These are phyloP conservation scores for Populus hybrid DNA, from an alignment of 441 rosid species.

Conservation along the genomic window DNA sequence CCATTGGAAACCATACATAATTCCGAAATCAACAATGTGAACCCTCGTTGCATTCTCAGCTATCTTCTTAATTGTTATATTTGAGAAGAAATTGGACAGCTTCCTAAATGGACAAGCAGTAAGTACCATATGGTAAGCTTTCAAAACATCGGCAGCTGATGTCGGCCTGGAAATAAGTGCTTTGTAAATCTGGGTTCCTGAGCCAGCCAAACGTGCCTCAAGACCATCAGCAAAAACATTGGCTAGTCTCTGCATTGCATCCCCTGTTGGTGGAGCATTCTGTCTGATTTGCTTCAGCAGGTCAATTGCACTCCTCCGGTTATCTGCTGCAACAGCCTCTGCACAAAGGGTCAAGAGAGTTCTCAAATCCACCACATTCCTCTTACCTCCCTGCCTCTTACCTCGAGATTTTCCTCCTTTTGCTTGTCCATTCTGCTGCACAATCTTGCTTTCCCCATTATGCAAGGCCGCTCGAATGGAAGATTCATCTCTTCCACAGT, in stretches of 20 bases:
- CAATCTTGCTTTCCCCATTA: constrained; percentile 25
- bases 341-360: constrained; percentile 51
- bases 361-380: constrained; percentile 55
- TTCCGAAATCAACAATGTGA: constrained; percentile 75
- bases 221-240: constrained; percentile 71
- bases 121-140: constrained; percentile 53
- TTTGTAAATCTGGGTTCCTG: constrained; percentile 53
- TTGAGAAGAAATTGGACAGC: constrained; percentile 38
- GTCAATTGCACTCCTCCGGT: constrained; percentile 55
- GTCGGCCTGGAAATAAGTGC: constrained; percentile 43
- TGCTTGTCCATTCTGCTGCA: constrained; percentile 31
- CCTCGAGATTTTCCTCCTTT: constrained; percentile 33
- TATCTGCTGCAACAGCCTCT: constrained; percentile 56
- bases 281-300: constrained; percentile 60
- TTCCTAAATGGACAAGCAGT: constrained; percentile 42
- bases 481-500: constrained; percentile 34
- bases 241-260: constrained; percentile 83
- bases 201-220: constrained; percentile 76
- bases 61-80: constrained; percentile 31
- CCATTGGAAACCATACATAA: constrained; percentile 68
- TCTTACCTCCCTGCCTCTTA: constrained; percentile 38
- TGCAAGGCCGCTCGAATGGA: constrained; percentile 50
- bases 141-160: constrained; percentile 62
- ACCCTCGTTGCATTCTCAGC: constrained; percentile 35
- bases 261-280: constrained; percentile 67